Evolutionary conservation across 2,329 filamentous ascomycete genomes (phyloP).

Genomic region (Arthrobotrys sphaeroides): DNA sequence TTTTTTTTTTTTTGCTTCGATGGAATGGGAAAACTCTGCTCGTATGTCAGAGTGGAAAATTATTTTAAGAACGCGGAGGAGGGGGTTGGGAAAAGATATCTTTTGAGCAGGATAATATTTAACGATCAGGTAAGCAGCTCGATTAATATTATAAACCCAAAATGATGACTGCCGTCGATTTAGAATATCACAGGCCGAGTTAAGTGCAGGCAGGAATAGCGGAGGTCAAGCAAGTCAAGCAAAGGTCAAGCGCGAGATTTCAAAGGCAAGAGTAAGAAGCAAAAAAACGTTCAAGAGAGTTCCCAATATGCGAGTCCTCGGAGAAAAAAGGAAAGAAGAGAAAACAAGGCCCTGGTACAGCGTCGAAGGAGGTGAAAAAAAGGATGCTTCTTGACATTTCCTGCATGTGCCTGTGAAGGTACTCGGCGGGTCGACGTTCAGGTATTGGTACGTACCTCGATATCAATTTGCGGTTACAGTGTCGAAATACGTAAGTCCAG

Average conservation of each 20-base stretch:
- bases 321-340: slow-evolving; percentile 16
- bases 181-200: slow-evolving; percentile 44
- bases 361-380: neutral
- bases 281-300: slow-evolving; percentile 22
- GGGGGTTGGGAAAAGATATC: slow-evolving; percentile 45
- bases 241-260: slow-evolving; percentile 23
- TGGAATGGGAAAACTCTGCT: slow-evolving; percentile 28
- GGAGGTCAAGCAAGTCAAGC: neutral
- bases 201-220: slow-evolving; percentile 39
- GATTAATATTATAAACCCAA: slow-evolving; percentile 49
- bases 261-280: slow-evolving; percentile 22
- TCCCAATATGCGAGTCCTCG: neutral
- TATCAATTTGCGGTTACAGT: slow-evolving; percentile 50
- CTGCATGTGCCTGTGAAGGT: slow-evolving; percentile 45
- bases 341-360: neutral
- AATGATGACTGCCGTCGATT: slow-evolving; percentile 22
- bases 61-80: slow-evolving; percentile 45
- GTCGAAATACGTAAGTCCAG: slow-evolving; percentile 54
- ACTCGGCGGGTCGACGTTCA: slow-evolving; percentile 15
- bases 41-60: slow-evolving; percentile 33
- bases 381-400: slow-evolving; percentile 50
- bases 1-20: slow-evolving; percentile 17
- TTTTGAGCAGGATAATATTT: slow-evolving; percentile 51
- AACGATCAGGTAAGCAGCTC: slow-evolving; percentile 53
- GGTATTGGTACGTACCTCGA: slow-evolving; percentile 52